Evolutionary conservation across 257 asterid genomes (phyloP).

Genomic region (Prunella vulgaris): DNA sequence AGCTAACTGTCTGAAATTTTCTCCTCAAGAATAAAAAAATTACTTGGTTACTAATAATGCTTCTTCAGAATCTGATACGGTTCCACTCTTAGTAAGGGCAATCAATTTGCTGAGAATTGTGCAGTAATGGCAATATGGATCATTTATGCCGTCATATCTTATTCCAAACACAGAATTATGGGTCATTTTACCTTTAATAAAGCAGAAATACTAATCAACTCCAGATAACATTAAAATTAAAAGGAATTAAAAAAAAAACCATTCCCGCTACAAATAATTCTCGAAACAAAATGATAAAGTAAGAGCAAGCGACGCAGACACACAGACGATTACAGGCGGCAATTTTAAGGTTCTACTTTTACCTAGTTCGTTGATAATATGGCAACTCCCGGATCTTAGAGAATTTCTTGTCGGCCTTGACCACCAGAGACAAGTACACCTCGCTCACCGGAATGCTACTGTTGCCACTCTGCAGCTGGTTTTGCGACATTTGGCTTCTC

Average conservation of each 20-base stretch:
- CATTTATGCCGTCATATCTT: slow-evolving; percentile 9
- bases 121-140: neutral
- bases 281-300: neutral
- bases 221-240: neutral
- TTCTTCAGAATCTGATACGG: neutral
- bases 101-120: neutral
- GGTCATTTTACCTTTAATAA: neutral
- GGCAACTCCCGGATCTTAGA: slow-evolving; percentile 96
- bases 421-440: slow-evolving; percentile 83
- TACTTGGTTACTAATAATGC: neutral
- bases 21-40: neutral
- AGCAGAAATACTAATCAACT: slow-evolving; percentile 2
- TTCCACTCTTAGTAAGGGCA: neutral
- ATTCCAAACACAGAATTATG: neutral
- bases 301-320: neutral
- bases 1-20: neutral
- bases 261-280: neutral
- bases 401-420: slow-evolving; percentile 96
- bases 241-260: neutral
- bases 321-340: neutral
- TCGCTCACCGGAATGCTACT: slow-evolving; percentile 70
- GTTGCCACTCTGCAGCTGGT: slow-evolving; percentile 37
- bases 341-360: neutral
- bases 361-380: slow-evolving; percentile 86
- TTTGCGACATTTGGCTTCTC: slow-evolving; percentile 49